These are phyloP conservation scores for Penicillium mononematosum DNA, from an alignment of 495 filamentous ascomycete genomes.

Conservation along the genomic window DNA sequence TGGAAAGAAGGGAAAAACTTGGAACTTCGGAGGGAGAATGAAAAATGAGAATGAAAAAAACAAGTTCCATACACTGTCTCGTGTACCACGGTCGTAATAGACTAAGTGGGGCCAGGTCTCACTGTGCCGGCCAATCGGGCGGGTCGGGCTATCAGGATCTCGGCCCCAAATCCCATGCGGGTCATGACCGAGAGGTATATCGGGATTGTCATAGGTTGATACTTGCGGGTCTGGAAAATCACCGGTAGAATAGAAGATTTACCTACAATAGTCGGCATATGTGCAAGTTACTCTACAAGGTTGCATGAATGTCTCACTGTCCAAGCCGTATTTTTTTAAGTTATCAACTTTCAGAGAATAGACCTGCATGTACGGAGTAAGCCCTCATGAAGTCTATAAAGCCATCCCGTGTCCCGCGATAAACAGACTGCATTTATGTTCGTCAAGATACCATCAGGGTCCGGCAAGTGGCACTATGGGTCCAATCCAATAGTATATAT, in stretches of 20 bases:
- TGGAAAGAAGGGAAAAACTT: too few relatives aligned
- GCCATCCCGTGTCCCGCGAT: not conserved
- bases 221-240: not conserved
- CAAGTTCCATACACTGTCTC: not conserved
- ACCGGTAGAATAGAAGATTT: not conserved
- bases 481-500: not conserved
- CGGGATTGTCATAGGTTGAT: slow-evolving; percentile 7
- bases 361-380: not conserved
- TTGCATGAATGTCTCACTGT: too few relatives aligned
- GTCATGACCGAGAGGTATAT: not conserved
- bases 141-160: not conserved
- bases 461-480: slow-evolving; percentile 5
- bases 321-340: not conserved
- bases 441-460: not conserved
- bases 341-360: not conserved
- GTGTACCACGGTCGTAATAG: not conserved
- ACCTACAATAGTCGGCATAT: not conserved
- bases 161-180: not conserved
- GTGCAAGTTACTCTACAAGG: not conserved
- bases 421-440: not conserved
- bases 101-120: not conserved
- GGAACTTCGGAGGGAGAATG: not conserved
- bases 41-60: not conserved
- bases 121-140: not conserved
- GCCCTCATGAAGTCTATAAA: not conserved